A percentile compares a stretch with the other conserved stretches of the same genome.
These are phyloP conservation scores for Lactifluus volemus DNA, from an alignment of 768 basidiomycete species.

Conservation along the genomic window DNA sequence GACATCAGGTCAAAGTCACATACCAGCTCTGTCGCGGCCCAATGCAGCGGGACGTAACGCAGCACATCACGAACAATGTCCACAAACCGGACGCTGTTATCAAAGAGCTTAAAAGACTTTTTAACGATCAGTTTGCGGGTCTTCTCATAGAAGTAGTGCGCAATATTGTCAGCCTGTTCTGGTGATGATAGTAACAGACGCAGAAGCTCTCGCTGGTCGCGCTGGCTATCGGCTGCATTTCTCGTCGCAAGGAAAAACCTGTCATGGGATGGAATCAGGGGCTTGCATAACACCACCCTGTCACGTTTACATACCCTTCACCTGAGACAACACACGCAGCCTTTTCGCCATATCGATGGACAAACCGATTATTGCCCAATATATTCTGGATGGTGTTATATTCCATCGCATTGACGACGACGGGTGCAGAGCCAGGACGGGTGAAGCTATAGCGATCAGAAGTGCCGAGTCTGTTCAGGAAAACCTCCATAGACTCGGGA, in stretches of 20 bases:
- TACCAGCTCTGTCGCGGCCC: conserved; percentile 65
- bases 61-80: conserved; percentile 66
- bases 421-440: conserved; percentile 33
- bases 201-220: conserved; percentile 42
- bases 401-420: conserved; percentile 30
- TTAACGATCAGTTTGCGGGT: conserved; percentile 48
- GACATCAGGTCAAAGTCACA: conserved; percentile 22
- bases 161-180: conserved; percentile 41
- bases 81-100: conserved; percentile 42
- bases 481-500: conserved; percentile 53
- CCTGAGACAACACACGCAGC: conserved; percentile 48
- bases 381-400: conserved; percentile 48
- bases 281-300: not conserved
- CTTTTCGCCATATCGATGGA: conserved; percentile 39
- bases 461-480: conserved; percentile 49
- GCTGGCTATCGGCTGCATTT: conserved; percentile 30
- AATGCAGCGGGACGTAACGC: conserved; percentile 54
- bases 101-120: conserved; percentile 49
- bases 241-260: conserved; percentile 60
- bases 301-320: conserved; percentile 40
- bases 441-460: conserved; percentile 45
- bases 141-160: conserved; percentile 55
- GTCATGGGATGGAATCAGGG: not conserved
- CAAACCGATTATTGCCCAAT: conserved; percentile 41
- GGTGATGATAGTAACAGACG: conserved; percentile 39